Conservation (phyloP, 148 eudicot genomes). For the Rhododendron williamsianum region DNA sequence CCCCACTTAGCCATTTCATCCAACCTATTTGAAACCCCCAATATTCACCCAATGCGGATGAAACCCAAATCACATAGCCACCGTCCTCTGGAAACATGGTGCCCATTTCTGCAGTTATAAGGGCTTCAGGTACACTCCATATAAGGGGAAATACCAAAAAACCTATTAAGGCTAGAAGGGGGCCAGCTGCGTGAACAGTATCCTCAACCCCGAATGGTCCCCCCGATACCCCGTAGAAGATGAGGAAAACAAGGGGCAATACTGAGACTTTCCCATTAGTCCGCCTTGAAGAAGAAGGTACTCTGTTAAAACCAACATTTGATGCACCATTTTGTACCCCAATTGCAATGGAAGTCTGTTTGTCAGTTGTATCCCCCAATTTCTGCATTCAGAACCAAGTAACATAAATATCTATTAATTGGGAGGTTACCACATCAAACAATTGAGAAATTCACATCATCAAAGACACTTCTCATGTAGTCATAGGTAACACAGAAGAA, state of each 20-base stretch:
- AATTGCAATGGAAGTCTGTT: neutral
- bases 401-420: too few species aligned
- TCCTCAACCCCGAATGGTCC: constrained; percentile 21
- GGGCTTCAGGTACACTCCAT: constrained; percentile 21
- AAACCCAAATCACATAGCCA: constrained; percentile 18
- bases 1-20: constrained; percentile 21
- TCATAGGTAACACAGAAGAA: too few species aligned
- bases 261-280: constrained; percentile 2
- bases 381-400: neutral
- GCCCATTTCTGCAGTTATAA: constrained; percentile 18
- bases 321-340: neutral
- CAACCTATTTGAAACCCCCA: constrained; percentile 21
- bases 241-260: constrained; percentile 16
- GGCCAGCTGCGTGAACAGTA: constrained; percentile 14
- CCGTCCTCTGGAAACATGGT: constrained; percentile 21
- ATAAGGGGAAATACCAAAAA: constrained; percentile 13
- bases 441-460: neutral
- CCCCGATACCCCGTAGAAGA: constrained; percentile 18
- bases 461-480: too few species aligned
- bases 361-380: neutral
- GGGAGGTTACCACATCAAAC: neutral
- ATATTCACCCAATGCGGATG: constrained; percentile 15
- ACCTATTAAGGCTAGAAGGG: constrained; percentile 15
- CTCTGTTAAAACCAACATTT: neutral
- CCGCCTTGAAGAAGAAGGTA: constrained; percentile 10